phyloP scores from a whole-genome alignment of 495 filamentous ascomycete species.

The Talaromyces proteolyticus region DNA sequence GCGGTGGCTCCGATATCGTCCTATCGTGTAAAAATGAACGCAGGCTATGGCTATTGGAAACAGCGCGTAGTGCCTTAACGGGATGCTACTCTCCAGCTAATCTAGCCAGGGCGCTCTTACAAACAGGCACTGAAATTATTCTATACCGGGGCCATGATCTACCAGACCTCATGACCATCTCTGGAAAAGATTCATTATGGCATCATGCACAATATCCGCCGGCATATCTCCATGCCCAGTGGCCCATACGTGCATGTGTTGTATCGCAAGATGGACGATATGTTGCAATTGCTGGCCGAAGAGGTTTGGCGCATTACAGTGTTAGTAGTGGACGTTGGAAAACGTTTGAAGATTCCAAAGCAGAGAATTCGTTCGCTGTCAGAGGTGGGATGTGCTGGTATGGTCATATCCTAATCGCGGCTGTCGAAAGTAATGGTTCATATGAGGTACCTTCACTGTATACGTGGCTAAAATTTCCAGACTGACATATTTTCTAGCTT shows the following conservation, averaged over 20 bases:
- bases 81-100: slow-evolving; percentile 89
- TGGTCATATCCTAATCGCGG: slow-evolving; percentile 89
- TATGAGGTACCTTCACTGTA: slow-evolving; percentile 53
- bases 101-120: slow-evolving; percentile 78
- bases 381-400: slow-evolving; percentile 98
- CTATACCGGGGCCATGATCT: slow-evolving; percentile 91
- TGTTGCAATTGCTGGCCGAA: slow-evolving; percentile 85
- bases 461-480: not conserved
- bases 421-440: slow-evolving; percentile 77
- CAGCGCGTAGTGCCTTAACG: slow-evolving; percentile 84
- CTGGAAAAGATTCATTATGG: slow-evolving; percentile 89
- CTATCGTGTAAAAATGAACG: slow-evolving; percentile 63
- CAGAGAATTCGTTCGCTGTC: slow-evolving; percentile 87
- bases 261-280: slow-evolving; percentile 91
- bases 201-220: slow-evolving; percentile 83
- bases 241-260: slow-evolving; percentile 81
- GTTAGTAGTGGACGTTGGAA: slow-evolving; percentile 94
- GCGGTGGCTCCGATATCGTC: slow-evolving; percentile 79
- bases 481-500: slow-evolving; percentile 41
- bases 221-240: slow-evolving; percentile 79
- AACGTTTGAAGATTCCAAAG: slow-evolving; percentile 72
- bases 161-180: slow-evolving; percentile 82
- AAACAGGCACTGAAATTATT: slow-evolving; percentile 78
- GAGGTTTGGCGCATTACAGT: slow-evolving; percentile 94
- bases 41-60: slow-evolving; percentile 81